Percentiles rank a stretch among this genome's conserved stretches.
Evolutionary conservation across 2,329 filamentous ascomycete species (phyloP).

Genomic region (Aspergillus fumigatus): DNA sequence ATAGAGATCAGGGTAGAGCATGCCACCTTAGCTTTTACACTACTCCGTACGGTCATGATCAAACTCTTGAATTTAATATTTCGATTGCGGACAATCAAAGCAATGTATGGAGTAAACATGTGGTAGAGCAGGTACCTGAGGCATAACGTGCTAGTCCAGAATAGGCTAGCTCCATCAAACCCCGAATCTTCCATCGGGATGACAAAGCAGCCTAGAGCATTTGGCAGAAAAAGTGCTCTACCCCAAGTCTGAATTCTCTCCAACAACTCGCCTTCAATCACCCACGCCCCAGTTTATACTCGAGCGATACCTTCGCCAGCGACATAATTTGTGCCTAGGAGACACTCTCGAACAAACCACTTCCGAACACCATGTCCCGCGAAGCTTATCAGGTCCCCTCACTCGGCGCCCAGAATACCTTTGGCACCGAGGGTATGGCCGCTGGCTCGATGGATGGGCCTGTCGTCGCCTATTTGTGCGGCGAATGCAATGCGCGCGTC

Average conservation of each 20-base stretch:
- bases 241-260: neutral
- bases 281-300: neutral
- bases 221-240: neutral
- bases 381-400: slow-evolving; percentile 74
- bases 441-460: slow-evolving; percentile 48
- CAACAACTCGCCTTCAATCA: neutral
- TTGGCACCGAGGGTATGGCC: slow-evolving; percentile 41
- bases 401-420: slow-evolving; percentile 39
- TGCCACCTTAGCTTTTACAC: neutral
- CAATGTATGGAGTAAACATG: neutral
- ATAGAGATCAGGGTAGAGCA: neutral
- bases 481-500: slow-evolving; percentile 77
- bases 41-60: neutral
- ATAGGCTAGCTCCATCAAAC: neutral
- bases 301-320: neutral
- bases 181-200: neutral
- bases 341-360: neutral
- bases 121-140: neutral
- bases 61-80: neutral
- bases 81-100: neutral
- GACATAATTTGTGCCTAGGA: too few relatives aligned
- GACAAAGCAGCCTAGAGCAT: neutral
- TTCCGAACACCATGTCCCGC: slow-evolving; percentile 53
- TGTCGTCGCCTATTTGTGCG: slow-evolving; percentile 68
- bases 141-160: neutral